Evolutionary conservation across 805 yeast species (phyloP).

Genomic region (Torulaspora maleeae): DNA sequence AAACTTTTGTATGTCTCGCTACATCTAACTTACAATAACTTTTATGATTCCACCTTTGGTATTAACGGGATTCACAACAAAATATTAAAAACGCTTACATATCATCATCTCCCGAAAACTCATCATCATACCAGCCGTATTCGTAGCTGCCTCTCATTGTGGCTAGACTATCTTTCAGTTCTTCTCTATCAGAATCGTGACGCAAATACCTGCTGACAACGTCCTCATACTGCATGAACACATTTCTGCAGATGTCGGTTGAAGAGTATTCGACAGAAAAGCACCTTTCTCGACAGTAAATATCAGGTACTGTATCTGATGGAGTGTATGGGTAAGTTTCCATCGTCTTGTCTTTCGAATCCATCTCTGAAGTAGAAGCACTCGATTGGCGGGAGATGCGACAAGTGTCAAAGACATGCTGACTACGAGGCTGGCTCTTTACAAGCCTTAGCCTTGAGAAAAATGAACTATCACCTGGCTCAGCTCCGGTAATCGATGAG

Average conservation of each 20-base stretch:
- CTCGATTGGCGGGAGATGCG: conserved; percentile 16
- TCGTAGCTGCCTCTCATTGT: conserved; percentile 45
- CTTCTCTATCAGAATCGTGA: conserved; percentile 48
- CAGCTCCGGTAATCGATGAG: conserved; percentile 17
- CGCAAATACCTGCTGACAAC: conserved; percentile 32
- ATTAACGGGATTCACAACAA: too few species aligned
- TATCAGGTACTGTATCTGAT: conserved; percentile 30
- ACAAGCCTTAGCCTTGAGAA: conserved; percentile 16
- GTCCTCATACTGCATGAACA: conserved; percentile 31
- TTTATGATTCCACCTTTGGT: not conserved
- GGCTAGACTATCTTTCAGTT: conserved; percentile 47
- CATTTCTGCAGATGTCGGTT: conserved; percentile 31
- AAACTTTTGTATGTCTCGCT: too few species aligned
- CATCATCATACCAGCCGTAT: conserved; percentile 48
- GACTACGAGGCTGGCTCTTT: conserved; percentile 6
- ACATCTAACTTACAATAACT: not conserved
- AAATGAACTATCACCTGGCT: conserved; percentile 20
- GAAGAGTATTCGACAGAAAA: conserved; percentile 17
- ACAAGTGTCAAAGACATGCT: conserved; percentile 23
- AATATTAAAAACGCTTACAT: not conserved
- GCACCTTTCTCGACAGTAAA: conserved; percentile 13
- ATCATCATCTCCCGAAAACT: conserved; percentile 40
- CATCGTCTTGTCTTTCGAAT: conserved; percentile 8
- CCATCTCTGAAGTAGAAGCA: not conserved
- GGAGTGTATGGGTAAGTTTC: conserved; percentile 23